A percentile compares a stretch with the other conserved stretches of the same genome.
These are phyloP conservation scores for Porphyrellus sp. DNA, from an alignment of 1,284 basidiomycete genomes.

Conservation along the genomic window DNA sequence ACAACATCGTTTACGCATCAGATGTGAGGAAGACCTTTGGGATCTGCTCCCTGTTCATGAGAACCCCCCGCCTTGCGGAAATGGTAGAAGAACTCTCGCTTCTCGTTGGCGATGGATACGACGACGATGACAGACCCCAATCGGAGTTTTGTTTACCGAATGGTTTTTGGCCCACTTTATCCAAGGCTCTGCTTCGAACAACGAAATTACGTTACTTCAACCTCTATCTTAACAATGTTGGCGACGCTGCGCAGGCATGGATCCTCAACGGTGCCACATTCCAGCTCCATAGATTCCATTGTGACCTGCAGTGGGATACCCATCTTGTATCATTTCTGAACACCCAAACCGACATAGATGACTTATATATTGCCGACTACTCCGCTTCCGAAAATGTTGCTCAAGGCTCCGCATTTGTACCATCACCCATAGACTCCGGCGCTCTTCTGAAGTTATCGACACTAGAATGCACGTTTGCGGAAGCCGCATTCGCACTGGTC, in stretches of 20 bases:
- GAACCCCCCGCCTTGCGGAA: constrained; percentile 44
- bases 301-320: constrained; percentile 61
- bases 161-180: constrained; percentile 50
- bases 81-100: constrained; percentile 56
- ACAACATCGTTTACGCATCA: constrained; percentile 53
- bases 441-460: constrained; percentile 48
- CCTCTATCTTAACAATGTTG: constrained; percentile 37
- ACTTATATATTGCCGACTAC: constrained; percentile 61
- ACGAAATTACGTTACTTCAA: constrained; percentile 49
- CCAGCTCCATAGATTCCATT: constrained; percentile 55
- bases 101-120: constrained; percentile 27
- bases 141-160: constrained; percentile 27
- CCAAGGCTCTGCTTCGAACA: constrained; percentile 45
- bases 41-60: constrained; percentile 47
- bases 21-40: constrained; percentile 38
- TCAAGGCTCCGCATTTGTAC: constrained; percentile 4
- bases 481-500: constrained; percentile 54
- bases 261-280: constrained; percentile 49
- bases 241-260: constrained; percentile 49
- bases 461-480: constrained; percentile 63
- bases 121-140: not conserved
- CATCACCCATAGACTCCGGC: constrained; percentile 29
- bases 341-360: constrained; percentile 46
- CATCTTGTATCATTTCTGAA: constrained; percentile 54
- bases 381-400: constrained; percentile 28